Evolutionary conservation across 768 basidiomycete genomes (phyloP).

Genomic region (Solioccasus polychromus): DNA sequence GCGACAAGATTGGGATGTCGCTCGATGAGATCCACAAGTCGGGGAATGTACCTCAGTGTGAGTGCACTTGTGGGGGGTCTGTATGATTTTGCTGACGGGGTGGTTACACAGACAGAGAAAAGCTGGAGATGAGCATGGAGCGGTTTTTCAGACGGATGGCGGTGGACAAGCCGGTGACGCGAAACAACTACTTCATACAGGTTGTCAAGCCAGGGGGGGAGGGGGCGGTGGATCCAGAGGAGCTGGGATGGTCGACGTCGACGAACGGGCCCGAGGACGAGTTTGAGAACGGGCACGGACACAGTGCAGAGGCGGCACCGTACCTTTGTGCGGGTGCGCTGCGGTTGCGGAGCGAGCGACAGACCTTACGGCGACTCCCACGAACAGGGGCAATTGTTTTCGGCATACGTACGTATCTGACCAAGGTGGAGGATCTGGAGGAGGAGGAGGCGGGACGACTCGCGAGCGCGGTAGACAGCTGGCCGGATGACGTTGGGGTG

Average conservation of each 20-base stretch:
- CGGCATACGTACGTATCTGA: conserved; percentile 65
- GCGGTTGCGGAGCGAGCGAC: conserved; percentile 60
- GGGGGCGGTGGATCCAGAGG: conserved; percentile 65
- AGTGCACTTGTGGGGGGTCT: conserved; percentile 26
- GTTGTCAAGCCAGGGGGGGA: too few species aligned
- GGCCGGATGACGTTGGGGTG: conserved; percentile 55
- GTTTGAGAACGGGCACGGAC: conserved; percentile 32
- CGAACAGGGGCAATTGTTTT: conserved; percentile 64
- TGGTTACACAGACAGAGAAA: conserved; percentile 48
- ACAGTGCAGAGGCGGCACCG: conserved; percentile 14
- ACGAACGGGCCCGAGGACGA: conserved; percentile 54
- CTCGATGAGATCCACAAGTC: conserved; percentile 69
- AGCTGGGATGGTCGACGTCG: conserved; percentile 61
- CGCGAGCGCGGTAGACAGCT: conserved; percentile 61
- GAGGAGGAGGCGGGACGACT: conserved; percentile 58
- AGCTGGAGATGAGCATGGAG: conserved; percentile 60
- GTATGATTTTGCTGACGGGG: too few species aligned
- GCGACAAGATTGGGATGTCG: conserved; percentile 71
- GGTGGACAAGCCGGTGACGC: conserved; percentile 64
- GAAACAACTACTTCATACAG: conserved; percentile 64
- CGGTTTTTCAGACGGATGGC: conserved; percentile 68
- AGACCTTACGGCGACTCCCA: conserved; percentile 63
- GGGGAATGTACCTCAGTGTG: conserved; percentile 74
- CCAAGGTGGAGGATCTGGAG: conserved; percentile 56
- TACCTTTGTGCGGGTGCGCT: conserved; percentile 41